phyloP scores from a whole-genome alignment of 352 stramenopile species.

The Achlya hypogyna region DNA sequence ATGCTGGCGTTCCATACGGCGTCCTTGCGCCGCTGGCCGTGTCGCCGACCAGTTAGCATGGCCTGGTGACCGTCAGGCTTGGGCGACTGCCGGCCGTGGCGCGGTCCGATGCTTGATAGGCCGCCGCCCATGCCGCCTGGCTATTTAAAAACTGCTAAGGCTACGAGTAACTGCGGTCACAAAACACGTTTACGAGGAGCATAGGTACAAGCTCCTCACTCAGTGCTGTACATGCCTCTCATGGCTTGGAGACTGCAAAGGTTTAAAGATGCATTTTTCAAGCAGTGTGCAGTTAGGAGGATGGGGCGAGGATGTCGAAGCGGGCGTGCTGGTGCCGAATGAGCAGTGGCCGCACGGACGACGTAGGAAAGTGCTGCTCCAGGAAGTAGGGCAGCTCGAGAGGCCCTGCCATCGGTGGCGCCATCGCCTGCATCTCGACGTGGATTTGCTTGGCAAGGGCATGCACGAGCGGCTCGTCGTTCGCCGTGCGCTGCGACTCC shows the following conservation, averaged over 20 bases:
- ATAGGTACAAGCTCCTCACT: no score
- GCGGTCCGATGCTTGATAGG: no score
- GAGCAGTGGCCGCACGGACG: constrained; percentile 8
- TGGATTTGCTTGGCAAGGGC: constrained; percentile 1
- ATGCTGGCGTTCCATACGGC: not conserved
- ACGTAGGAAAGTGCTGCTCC: constrained; percentile 8
- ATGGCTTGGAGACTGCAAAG: no score
- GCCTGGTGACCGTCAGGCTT: no score
- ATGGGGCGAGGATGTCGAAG: not conserved
- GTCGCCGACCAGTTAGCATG: not conserved
- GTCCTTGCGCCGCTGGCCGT: not conserved
- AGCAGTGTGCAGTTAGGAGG: not conserved
- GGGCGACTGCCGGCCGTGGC: no score
- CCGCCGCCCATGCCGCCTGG: no score
- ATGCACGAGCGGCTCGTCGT: not conserved
- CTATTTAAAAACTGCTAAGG: no score
- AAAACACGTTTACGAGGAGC: no score
- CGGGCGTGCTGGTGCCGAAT: constrained; percentile 1
- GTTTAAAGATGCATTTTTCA: no score
- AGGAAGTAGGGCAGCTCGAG: constrained; percentile 18
- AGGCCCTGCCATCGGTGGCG: not conserved
- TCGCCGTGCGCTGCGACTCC: not conserved
- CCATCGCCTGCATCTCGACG: constrained; percentile 1
- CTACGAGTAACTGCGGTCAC: no score
- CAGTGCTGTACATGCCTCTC: no score